A percentile compares a stretch with the other conserved stretches of the same genome.
Evolutionary conservation across 495 filamentous ascomycete genomes (phyloP).

Genomic region (Polyplosphaeria fusca): DNA sequence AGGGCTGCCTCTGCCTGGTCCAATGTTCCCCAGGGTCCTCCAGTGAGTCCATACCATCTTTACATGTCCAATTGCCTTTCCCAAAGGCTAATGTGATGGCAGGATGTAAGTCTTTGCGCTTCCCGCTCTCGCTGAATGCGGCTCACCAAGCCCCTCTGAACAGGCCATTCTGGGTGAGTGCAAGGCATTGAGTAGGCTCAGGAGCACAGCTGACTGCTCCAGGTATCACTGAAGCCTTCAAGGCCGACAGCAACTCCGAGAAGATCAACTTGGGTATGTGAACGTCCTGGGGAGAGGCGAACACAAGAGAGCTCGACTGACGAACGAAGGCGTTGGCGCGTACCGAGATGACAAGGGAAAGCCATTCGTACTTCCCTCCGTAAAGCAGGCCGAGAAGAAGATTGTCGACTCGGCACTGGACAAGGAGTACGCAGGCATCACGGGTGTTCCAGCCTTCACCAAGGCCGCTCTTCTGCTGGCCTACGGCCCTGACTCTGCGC

Average conservation of each 20-base stretch:
- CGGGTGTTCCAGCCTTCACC: constrained; percentile 89
- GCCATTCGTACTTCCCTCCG: constrained; percentile 94
- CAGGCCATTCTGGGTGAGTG: constrained; percentile 74
- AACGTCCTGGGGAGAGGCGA: neutral
- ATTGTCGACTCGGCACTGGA: constrained; percentile 72
- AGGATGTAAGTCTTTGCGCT: constrained; percentile 38
- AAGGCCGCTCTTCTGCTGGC: constrained; percentile 86
- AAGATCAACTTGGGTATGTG: constrained; percentile 94
- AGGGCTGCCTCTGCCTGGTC: constrained; percentile 81
- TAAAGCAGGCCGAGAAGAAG: constrained; percentile 82
- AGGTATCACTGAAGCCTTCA: constrained; percentile 98
- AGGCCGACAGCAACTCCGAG: constrained; percentile 82
- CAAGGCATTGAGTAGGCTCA: neutral
- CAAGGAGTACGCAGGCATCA: constrained; percentile 98
- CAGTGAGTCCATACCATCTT: constrained; percentile 58
- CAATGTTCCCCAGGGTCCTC: constrained; percentile 86
- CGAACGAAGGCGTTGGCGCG: constrained; percentile 62
- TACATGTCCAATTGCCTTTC: constrained; percentile 5
- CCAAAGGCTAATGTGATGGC: constrained; percentile 28
- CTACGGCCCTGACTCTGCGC: constrained; percentile 75
- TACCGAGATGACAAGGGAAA: constrained; percentile 95
- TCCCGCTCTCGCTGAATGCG: neutral
- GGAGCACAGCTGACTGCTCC: neutral
- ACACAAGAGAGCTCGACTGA: constrained; percentile 26
- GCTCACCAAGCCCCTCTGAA: constrained; percentile 9